These are phyloP conservation scores for Knoxia roxburghii DNA, from an alignment of 257 asterid genomes.

Conservation along the genomic window DNA sequence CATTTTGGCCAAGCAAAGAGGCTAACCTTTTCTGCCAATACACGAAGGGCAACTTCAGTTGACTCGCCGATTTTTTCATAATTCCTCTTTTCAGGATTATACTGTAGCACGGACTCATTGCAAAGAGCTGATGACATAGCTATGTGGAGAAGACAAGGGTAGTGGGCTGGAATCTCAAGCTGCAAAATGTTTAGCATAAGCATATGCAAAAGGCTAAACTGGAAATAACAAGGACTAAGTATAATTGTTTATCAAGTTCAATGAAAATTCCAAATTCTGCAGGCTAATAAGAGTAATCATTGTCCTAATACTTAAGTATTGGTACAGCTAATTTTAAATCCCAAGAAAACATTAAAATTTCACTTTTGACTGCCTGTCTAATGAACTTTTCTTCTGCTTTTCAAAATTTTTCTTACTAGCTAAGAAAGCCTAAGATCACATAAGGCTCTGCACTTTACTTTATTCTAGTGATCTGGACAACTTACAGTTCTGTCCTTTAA, in stretches of 20 bases:
- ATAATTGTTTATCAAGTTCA: not conserved
- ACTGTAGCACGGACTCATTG: slow-evolving; percentile 87
- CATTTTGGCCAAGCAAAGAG: not conserved
- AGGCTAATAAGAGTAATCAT: not conserved
- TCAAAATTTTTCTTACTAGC: not conserved
- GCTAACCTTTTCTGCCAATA: slow-evolving; percentile 90
- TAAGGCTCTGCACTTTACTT: not conserved
- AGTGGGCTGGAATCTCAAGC: slow-evolving; percentile 89
- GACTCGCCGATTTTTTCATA: slow-evolving; percentile 99
- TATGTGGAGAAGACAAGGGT: slow-evolving; percentile 86
- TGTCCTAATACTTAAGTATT: not conserved
- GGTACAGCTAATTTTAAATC: not conserved
- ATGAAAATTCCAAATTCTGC: not conserved
- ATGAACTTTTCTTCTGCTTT: not conserved
- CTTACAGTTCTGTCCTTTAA: not conserved
- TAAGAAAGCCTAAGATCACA: not conserved
- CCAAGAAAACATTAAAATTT: not conserved
- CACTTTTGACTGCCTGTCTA: not conserved
- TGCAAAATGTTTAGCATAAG: slow-evolving; percentile 38
- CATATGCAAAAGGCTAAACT: slow-evolving; percentile 8
- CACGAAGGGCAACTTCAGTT: slow-evolving; percentile 99
- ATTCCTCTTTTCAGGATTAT: slow-evolving; percentile 85
- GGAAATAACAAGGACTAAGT: slow-evolving; percentile 4
- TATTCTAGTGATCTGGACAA: not conserved
- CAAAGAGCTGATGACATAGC: slow-evolving; percentile 99